These are phyloP conservation scores for Leccinum ponderosum DNA, from an alignment of 1,284 basidiomycete species.

Conservation along the genomic window DNA sequence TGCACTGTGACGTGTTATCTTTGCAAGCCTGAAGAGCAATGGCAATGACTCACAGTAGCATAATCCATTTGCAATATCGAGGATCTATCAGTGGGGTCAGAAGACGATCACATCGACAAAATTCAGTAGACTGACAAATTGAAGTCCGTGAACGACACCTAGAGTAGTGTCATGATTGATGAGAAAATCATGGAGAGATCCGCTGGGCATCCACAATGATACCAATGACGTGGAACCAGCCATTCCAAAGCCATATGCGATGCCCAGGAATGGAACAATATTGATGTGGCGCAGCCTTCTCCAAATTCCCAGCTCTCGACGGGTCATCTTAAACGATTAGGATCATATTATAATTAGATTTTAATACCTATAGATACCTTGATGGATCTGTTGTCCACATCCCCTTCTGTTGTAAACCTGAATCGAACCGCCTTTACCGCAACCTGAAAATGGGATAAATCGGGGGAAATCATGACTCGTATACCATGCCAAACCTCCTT, in stretches of 20 bases:
- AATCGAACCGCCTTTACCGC: background rate
- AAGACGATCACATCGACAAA: too few relatives aligned
- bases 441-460: background rate
- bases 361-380: too few relatives aligned
- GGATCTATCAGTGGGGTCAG: too few relatives aligned
- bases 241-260: background rate
- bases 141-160: too few relatives aligned
- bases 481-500: background rate
- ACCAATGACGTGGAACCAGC: background rate
- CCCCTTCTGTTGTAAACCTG: background rate
- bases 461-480: background rate
- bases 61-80: too few relatives aligned
- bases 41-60: too few relatives aligned
- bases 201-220: background rate
- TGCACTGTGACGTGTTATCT: too few relatives aligned
- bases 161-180: too few relatives aligned
- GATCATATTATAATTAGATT: background rate
- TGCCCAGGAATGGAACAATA: background rate
- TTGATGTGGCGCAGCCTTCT: background rate
- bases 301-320: background rate
- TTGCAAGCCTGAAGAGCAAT: too few relatives aligned
- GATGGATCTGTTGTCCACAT: background rate
- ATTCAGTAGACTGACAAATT: too few relatives aligned
- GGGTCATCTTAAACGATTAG: background rate
- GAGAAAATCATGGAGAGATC: background rate